Conservation (phyloP, 164 flowering plant species). For the Dillenia turbinata region DNA sequence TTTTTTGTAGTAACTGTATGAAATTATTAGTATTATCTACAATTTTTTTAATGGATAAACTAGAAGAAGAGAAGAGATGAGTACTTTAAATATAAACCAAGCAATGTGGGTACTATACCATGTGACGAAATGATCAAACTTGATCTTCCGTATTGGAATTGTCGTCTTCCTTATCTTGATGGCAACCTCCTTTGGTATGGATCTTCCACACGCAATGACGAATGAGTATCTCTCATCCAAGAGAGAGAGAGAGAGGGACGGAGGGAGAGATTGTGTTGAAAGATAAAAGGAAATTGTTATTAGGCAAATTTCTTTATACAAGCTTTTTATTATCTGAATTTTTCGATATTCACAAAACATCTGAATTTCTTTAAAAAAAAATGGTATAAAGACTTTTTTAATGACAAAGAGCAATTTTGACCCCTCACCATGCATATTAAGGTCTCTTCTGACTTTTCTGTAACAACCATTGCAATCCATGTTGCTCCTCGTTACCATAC, state of each 20-base stretch:
- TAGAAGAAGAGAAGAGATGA: too few relatives aligned
- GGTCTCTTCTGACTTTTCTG: constrained; percentile 52
- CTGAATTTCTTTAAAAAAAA: too few relatives aligned
- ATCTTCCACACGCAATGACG: constrained; percentile 47
- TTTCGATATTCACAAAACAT: too few relatives aligned
- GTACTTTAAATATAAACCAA: too few relatives aligned
- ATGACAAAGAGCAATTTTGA: not conserved
- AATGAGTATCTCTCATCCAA: constrained; percentile 1
- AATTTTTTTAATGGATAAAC: too few relatives aligned
- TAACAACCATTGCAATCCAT: constrained; percentile 75
- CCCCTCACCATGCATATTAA: constrained; percentile 63
- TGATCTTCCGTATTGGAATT: not conserved
- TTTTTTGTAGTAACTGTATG: too few relatives aligned
- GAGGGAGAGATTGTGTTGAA: not conserved
- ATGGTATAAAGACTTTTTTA: not conserved
- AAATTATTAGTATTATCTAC: too few relatives aligned
- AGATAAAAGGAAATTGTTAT: too few relatives aligned
- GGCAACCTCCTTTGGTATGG: constrained; percentile 62
- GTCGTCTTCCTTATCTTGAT: constrained; percentile 69
- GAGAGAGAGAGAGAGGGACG: not conserved
- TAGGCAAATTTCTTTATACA: too few relatives aligned
- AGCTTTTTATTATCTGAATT: too few relatives aligned
- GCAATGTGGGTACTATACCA: too few relatives aligned
- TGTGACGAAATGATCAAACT: too few relatives aligned
- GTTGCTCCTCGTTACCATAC: constrained; percentile 70